phyloP scores from a whole-genome alignment of 2,329 filamentous ascomycete genomes.

The Dothiorella sarmentorum region DNA sequence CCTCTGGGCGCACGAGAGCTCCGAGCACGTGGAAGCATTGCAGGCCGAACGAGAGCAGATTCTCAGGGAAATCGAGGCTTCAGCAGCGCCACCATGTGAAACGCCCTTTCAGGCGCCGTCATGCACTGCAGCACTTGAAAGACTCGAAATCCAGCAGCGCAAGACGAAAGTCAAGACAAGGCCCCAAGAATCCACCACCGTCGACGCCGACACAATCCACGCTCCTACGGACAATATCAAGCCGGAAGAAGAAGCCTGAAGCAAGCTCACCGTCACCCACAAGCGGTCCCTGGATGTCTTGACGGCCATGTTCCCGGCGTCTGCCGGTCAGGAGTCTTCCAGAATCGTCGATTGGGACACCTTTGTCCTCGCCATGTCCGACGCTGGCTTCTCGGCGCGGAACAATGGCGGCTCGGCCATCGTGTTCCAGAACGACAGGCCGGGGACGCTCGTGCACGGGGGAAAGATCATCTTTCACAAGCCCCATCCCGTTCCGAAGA shows the following conservation, averaged over 20 bases:
- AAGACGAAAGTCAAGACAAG: constrained; percentile 19
- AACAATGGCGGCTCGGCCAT: constrained; percentile 24
- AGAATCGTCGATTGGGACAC: constrained; percentile 19
- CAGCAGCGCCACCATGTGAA: neutral
- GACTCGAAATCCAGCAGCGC: neutral
- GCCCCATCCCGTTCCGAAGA: constrained; percentile 27
- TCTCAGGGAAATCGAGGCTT: constrained; percentile 9
- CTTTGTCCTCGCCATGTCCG: constrained; percentile 23
- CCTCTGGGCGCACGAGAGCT: constrained; percentile 9
- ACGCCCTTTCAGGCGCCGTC: constrained; percentile 11
- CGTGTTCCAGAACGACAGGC: constrained; percentile 19
- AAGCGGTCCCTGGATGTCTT: constrained; percentile 19
- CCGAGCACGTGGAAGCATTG: constrained; percentile 7
- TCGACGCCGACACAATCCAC: neutral
- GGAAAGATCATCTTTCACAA: constrained; percentile 29
- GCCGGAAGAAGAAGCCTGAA: neutral
- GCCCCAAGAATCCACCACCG: neutral
- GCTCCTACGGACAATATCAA: neutral
- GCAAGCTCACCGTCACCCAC: neutral
- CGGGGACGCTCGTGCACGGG: neutral
- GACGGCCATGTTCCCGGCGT: constrained; percentile 21
- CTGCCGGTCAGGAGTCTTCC: constrained; percentile 19
- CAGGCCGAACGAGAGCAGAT: constrained; percentile 15
- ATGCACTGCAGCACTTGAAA: neutral
- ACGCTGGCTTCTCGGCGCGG: constrained; percentile 21